Conservation (phyloP, 306 rosid genomes). For the Acacia crassicarpa region DNA sequence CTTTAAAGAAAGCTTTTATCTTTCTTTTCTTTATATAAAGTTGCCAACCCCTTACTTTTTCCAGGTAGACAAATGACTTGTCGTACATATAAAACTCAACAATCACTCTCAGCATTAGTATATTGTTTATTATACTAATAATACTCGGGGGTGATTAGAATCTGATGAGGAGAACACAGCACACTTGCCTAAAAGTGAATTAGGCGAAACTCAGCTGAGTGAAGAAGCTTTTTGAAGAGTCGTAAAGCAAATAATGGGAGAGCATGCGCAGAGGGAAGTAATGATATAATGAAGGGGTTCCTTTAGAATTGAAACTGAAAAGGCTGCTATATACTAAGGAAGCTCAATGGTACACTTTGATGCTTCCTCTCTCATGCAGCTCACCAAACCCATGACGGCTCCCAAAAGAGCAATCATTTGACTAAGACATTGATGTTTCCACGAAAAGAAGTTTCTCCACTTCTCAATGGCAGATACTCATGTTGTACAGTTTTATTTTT, state of each 20-base stretch:
- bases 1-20: conserved; percentile 40
- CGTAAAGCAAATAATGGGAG: conserved; percentile 5
- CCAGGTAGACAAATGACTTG: background rate
- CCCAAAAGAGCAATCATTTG: conserved; percentile 40
- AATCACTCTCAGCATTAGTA: background rate
- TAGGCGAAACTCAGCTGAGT: background rate
- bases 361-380: conserved; percentile 32
- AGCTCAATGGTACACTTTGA: conserved; percentile 29
- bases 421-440: conserved; percentile 27
- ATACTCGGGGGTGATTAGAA: conserved; percentile 8
- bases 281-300: conserved; percentile 29
- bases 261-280: conserved; percentile 53
- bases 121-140: background rate
- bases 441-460: conserved; percentile 14
- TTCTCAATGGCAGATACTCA: background rate
- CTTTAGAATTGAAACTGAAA: conserved; percentile 30
- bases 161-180: conserved; percentile 4
- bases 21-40: conserved; percentile 43
- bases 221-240: background rate
- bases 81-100: background rate
- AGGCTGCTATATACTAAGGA: conserved; percentile 39
- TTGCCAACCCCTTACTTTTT: conserved; percentile 25
- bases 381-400: conserved; percentile 41
- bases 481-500: background rate
- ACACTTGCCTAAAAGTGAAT: conserved; percentile 13